These are phyloP conservation scores for Vanderwaltozyma polyspora DNA, from an alignment of 805 yeast genomes.

Conservation along the genomic window DNA sequence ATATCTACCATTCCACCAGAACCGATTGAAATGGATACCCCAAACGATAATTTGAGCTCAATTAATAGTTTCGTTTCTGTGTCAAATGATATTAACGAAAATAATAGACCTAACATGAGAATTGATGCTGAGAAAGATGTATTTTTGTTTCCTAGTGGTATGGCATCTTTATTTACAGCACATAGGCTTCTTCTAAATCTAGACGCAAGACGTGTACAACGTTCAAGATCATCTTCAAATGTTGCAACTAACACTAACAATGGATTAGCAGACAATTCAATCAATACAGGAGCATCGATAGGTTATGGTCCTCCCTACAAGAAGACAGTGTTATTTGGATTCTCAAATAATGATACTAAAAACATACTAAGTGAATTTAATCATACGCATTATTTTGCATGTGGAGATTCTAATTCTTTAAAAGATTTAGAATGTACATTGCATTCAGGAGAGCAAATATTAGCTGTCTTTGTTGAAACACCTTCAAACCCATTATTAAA, in stretches of 20 bases:
- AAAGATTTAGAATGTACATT: slow-evolving; percentile 52
- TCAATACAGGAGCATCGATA: slow-evolving; percentile 1
- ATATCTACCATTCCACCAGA: slow-evolving; percentile 22
- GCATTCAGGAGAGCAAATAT: slow-evolving; percentile 51
- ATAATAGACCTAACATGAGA: not conserved
- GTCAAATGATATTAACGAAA: not conserved
- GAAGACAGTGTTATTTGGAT: slow-evolving; percentile 88
- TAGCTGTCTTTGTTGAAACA: slow-evolving; percentile 80
- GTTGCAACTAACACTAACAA: slow-evolving; percentile 9
- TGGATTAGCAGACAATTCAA: slow-evolving; percentile 5
- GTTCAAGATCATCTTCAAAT: slow-evolving; percentile 12
- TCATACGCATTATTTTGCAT: slow-evolving; percentile 77
- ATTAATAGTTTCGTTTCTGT: not conserved
- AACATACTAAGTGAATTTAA: slow-evolving; percentile 84
- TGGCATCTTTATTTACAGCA: slow-evolving; percentile 82
- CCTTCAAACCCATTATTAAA: slow-evolving; percentile 90
- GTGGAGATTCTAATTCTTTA: slow-evolving; percentile 60
- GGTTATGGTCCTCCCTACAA: slow-evolving; percentile 26
- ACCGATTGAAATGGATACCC: slow-evolving; percentile 13
- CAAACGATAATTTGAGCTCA: not conserved
- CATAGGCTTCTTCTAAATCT: slow-evolving; percentile 44
- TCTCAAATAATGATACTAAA: slow-evolving; percentile 89
- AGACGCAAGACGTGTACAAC: slow-evolving; percentile 26
- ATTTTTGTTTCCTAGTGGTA: slow-evolving; percentile 78
- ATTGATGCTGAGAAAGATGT: slow-evolving; percentile 50